phyloP scores from a whole-genome alignment of 192 early-diverging fungal genomes.

The Globomyces pollinis-pini region DNA sequence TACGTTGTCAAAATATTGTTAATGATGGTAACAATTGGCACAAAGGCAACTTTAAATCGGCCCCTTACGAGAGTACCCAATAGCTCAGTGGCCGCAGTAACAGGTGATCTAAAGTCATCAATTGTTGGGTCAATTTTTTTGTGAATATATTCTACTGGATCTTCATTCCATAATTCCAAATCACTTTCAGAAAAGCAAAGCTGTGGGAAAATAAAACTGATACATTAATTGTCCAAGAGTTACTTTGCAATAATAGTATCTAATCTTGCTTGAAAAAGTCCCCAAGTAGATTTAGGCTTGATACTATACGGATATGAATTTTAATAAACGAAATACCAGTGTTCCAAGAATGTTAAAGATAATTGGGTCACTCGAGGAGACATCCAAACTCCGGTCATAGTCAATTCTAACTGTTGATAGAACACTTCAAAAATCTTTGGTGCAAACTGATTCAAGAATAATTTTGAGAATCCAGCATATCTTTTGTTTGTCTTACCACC shows the following conservation, averaged over 20 bases:
- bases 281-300: constrained; percentile 85
- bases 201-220: constrained; percentile 89
- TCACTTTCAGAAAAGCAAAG: constrained; percentile 83
- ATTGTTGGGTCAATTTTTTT: constrained; percentile 53
- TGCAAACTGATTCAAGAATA: constrained; percentile 83
- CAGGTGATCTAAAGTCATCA: constrained; percentile 78
- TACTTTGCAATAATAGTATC: constrained; percentile 70
- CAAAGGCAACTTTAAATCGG: constrained; percentile 72
- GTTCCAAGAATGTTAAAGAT: constrained; percentile 64
- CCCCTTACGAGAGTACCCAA: constrained; percentile 70
- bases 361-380: constrained; percentile 62
- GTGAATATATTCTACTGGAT: constrained; percentile 83
- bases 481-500: constrained; percentile 18
- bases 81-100: constrained; percentile 64
- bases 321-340: too few species aligned
- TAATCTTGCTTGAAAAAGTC: constrained; percentile 76
- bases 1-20: constrained; percentile 65
- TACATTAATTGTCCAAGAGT: too few species aligned
- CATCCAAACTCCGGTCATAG: constrained; percentile 64
- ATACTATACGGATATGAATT: too few species aligned
- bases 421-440: constrained; percentile 84
- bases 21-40: constrained; percentile 69
- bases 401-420: constrained; percentile 71
- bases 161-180: constrained; percentile 83
- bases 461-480: constrained; percentile 61